These are phyloP conservation scores for Saturnispora diversa DNA, from an alignment of 805 yeast genomes.

Conservation along the genomic window DNA sequence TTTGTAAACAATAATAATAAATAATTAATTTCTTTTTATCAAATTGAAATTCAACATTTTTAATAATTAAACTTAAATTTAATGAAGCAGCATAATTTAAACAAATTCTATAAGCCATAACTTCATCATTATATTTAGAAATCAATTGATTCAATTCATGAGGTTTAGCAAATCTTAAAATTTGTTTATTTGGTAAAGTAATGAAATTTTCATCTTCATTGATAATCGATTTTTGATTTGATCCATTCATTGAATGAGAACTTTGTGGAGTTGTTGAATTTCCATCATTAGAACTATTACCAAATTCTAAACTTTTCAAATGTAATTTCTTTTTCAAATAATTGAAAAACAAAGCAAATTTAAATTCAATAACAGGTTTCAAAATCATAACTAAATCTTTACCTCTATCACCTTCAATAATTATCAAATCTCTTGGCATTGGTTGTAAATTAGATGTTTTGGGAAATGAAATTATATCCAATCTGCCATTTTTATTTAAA, in stretches of 20 bases:
- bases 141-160: conserved; percentile 56
- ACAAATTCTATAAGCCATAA: conserved; percentile 62
- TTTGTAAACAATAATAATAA: conserved; percentile 54
- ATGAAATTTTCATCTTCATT: conserved; percentile 53
- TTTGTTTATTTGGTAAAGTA: conserved; percentile 71
- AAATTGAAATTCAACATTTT: conserved; percentile 76
- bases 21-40: conserved; percentile 72
- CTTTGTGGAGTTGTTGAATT: conserved; percentile 22
- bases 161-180: conserved; percentile 66
- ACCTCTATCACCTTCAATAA: conserved; percentile 80
- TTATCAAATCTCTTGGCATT: conserved; percentile 56
- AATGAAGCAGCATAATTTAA: conserved; percentile 34
- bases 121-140: conserved; percentile 61
- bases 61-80: conserved; percentile 46
- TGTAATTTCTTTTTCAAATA: conserved; percentile 70
- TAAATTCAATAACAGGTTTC: conserved; percentile 54
- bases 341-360: conserved; percentile 63
- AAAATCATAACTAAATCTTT: conserved; percentile 68
- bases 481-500: conserved; percentile 35
- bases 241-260: conserved; percentile 13
- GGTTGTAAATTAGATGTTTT: conserved; percentile 53
- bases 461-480: conserved; percentile 64
- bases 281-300: conserved; percentile 21
- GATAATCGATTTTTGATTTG: conserved; percentile 27
- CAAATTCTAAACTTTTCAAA: conserved; percentile 40